Base-by-base conservation (phyloP, 257 asterid species). In the Pogostemon cablin region DNA sequence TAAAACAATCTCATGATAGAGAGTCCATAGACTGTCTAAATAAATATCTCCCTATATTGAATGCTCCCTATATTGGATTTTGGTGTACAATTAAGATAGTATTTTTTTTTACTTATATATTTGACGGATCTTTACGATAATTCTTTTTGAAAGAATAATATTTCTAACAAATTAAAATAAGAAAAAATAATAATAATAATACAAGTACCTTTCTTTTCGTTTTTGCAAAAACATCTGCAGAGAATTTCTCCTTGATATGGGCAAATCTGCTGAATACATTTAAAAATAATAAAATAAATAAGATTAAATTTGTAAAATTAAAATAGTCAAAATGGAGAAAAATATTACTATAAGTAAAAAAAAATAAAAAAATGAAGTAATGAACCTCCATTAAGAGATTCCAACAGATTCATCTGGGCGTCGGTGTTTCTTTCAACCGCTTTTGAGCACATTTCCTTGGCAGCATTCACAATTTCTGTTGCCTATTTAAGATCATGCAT, bases 161-260 rank as follows among this genome's bases (percentile, higher is more conserved):
- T 9, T 8, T 35, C 37, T 35, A 7, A 6, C 15, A 11, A 39
- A 6, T 5, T 1, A 42, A 56, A 42, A 25, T 15, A 6, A 20
- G 5, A 9, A 49, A 20, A 5, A 17, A 37, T n/a, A n/a, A 53
- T 35, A 6, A 20, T 20, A 20, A 20, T 20, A 10, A 42, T 42
- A 15, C 6, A 58, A 17, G 52, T 7, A 78, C 86, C 83, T 81
- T 65, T 69, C 79, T 59, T 70, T 78, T 53, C 86, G 73, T 56
- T 75, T 81, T 81, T 75, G 74, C 69, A 81, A 17, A 60, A 81
- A 81, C 79, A 72, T 72, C 59, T 81, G 81, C 72, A 81, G 44
- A 38, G 86, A 81, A 56, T 44, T 75, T 62, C 43, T 75, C 75
- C 86, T 75, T 6, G 75, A 40, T 10, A 81, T 75, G 2, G 79